Base-by-base conservation (phyloP, 176 grass and related monocot species). In the Avena insularis region DNA sequence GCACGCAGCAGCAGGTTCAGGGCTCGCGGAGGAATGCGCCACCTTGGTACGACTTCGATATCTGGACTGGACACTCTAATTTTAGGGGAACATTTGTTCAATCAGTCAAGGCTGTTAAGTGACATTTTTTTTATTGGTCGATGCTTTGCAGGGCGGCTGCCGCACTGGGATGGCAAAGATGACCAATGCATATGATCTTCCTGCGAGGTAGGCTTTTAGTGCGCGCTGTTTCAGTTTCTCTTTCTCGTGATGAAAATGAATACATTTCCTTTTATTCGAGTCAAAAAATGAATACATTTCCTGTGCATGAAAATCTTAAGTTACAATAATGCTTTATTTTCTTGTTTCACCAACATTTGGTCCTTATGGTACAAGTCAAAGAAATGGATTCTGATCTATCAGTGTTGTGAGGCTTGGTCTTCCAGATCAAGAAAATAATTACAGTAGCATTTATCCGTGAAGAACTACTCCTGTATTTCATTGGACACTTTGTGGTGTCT, bases 81-180 rank as follows among this genome's bases (percentile, higher is more conserved):
- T 94, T 60, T 45, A 8, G 2, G 9, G 15, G 70, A 7, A 72
- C 27, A 36, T 90, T 84, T 62, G 6, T 29, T 82, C 79, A 60
- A 8, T 79, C 63, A 9, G 25, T 53, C 8, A 31, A 55, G 71
- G 51, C 16, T 77, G 38, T 83, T n/a, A 70, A 62, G 46, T 66
- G 43, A 20, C 40, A 53, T 60, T 67, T 83, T 68, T 68, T 16
- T 70, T 65, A n/a, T 47, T 83, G 43, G 17, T 48, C 71, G 16
- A 75, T 35, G 67, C 85, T 73, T 85, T 80, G 23, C 79, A 96
- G 94, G 97, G 94, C 15, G 97, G 97, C 5, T 99, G 97, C 87
- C 74, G 94, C 77, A 99, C 97, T 85, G 97, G 92, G 58, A 99
- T 96, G 94, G 89, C 94, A 2, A 96, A 99, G 89, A 96, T 99